Base-by-base conservation (phyloP, 345 rosid genomes). In the Gossypium rotundifolium region DNA sequence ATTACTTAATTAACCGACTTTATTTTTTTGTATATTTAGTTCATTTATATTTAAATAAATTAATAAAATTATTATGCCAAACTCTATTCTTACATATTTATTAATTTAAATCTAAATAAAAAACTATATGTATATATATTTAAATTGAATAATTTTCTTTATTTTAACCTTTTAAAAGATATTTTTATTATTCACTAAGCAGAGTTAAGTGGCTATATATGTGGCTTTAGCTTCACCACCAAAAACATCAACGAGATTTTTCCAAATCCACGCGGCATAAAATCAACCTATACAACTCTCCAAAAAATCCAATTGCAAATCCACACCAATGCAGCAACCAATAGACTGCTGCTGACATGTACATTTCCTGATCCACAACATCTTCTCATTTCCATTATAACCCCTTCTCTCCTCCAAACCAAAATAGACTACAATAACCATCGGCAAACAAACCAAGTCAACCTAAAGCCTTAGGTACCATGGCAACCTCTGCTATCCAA, bases 301-400 rank as follows among this genome's bases (percentile, higher is more conserved):
- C 16, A 67, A 73, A 78, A 78, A 79, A 78, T 87, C 85, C 27
- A 23, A 16, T 68, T 13, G 81, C 81, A 79, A 86, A 88, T 90
- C 91, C 49, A 68, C 73, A 73, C 25, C 74, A 75, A 65, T 77
- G 17, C 72, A 42, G 1, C 20, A 18, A 67, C 90, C 94, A 90
- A 90, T 90, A 27, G 71, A 54, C 74, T 27, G 11, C 46, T 55
- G 72, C 82, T 79, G 87, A 85, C 75, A 78, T 87, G 90, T 64
- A 74, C 75, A 85, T 85, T 55, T 78, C 85, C 87, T 84, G 48
- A 90, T 83, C 87, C 77, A 74, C 74, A 75, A 20, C 71, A 33
- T 74, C 82, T 68, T 77, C 77, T 49, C 33, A 2, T 70, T 74
- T 46, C 60, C 75, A 65, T 57, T 85, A 85, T 87, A 88, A 80